Evolutionary conservation across 495 filamentous ascomycete species (phyloP).

Genomic region (Sporormia fimetaria): DNA sequence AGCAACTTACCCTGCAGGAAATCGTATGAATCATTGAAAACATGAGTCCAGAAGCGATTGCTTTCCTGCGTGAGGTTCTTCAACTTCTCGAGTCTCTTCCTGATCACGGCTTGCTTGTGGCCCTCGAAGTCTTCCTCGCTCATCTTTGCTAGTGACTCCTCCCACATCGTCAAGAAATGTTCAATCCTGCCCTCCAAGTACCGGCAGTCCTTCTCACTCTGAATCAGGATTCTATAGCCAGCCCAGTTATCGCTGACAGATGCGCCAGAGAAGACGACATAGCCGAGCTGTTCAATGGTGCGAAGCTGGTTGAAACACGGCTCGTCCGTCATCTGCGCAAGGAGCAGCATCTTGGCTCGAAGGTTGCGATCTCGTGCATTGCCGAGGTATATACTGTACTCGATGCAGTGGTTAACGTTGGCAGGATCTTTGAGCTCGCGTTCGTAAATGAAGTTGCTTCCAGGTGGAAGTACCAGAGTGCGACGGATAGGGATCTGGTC

Average conservation of each 20-base stretch:
- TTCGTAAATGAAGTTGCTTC: conserved; percentile 71
- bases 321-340: conserved; percentile 89
- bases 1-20: conserved; percentile 61
- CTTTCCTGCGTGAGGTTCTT: conserved; percentile 87
- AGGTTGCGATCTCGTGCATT: conserved; percentile 53
- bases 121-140: conserved; percentile 73
- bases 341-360: conserved; percentile 64
- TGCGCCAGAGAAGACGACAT: conserved; percentile 80
- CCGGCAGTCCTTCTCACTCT: conserved; percentile 73
- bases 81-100: conserved; percentile 77
- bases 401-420: conserved; percentile 95
- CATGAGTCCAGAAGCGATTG: conserved; percentile 68
- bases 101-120: conserved; percentile 82
- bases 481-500: conserved; percentile 72
- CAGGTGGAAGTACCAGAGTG: conserved; percentile 64
- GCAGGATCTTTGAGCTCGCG: conserved; percentile 72
- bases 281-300: conserved; percentile 96
- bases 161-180: conserved; percentile 59
- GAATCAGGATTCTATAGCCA: conserved; percentile 83
- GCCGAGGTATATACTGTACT: conserved; percentile 77
- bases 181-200: conserved; percentile 86
- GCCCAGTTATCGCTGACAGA: conserved; percentile 59
- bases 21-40: conserved; percentile 77
- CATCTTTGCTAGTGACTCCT: conserved; percentile 59
- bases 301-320: conserved; percentile 87